Conservation (phyloP, 148 eudicot genomes). For the Rhododendron williamsianum region DNA sequence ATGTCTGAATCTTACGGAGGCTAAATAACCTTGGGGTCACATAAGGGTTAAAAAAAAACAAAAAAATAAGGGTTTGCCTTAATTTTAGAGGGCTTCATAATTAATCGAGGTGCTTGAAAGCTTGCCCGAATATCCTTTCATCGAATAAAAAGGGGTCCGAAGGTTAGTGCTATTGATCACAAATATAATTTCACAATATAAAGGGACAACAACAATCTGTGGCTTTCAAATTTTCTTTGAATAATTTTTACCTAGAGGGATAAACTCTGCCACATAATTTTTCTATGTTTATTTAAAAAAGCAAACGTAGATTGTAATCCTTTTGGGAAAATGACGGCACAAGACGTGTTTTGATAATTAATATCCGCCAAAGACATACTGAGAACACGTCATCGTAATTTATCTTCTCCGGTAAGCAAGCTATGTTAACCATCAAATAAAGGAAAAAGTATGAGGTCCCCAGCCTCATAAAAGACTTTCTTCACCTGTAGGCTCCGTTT, state of each 20-base stretch:
- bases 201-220: background rate
- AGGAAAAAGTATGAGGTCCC: background rate
- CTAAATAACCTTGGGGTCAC: too few species aligned
- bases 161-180: background rate
- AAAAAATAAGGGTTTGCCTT: too few species aligned
- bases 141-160: too few species aligned
- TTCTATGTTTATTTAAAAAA: background rate
- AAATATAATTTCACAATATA: background rate
- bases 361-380: too few species aligned
- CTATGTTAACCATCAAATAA: background rate
- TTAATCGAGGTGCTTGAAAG: too few species aligned
- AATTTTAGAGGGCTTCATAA: too few species aligned
- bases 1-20: too few species aligned
- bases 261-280: background rate
- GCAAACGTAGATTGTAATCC: background rate
- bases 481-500: background rate
- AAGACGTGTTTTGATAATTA: too few species aligned
- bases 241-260: background rate
- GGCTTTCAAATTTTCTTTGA: background rate
- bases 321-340: too few species aligned
- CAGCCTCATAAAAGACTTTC: background rate
- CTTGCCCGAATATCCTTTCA: too few species aligned
- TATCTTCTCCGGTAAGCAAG: background rate
- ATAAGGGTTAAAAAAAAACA: too few species aligned
- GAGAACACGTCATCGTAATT: background rate